Percentiles rank a stretch among this genome's conserved stretches.
Conservation (phyloP, 805 yeast genomes). For the Metschnikowia anglica region DNA sequence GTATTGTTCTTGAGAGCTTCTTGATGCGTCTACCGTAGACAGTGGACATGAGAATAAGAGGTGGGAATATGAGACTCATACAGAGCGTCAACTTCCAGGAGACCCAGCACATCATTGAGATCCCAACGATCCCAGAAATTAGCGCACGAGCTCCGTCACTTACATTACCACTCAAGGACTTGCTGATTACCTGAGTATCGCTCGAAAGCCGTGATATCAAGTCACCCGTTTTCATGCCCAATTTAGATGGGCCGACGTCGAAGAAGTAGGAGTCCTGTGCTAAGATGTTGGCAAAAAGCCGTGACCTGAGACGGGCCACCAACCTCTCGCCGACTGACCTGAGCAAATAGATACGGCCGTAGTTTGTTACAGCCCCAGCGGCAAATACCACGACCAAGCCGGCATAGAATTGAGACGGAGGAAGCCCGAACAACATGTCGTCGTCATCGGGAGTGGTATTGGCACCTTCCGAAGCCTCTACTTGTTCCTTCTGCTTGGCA, state of each 20-base stretch:
- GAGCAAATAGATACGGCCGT: constrained; percentile 73
- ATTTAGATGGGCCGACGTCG: constrained; percentile 62
- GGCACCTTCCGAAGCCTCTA: constrained; percentile 18
- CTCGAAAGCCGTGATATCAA: constrained; percentile 82
- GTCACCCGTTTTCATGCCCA: constrained; percentile 76
- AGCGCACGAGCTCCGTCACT: constrained; percentile 89
- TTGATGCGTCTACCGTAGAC: constrained; percentile 82
- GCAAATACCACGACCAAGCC: constrained; percentile 62
- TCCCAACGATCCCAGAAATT: constrained; percentile 80
- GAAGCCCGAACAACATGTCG: constrained; percentile 49
- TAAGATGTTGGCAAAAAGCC: constrained; percentile 72
- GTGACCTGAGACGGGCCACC: constrained; percentile 78
- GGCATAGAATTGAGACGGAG: constrained; percentile 61
- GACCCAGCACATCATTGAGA: constrained; percentile 88
- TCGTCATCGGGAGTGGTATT: constrained; percentile 9
- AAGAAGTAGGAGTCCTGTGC: constrained; percentile 87
- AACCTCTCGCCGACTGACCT: constrained; percentile 82
- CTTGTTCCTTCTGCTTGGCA: constrained; percentile 36
- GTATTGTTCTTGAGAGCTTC: constrained; percentile 69
- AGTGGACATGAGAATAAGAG: constrained; percentile 73
- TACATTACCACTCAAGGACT: constrained; percentile 82
- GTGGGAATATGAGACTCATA: constrained; percentile 80
- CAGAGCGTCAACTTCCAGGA: constrained; percentile 79
- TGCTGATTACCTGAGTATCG: constrained; percentile 85
- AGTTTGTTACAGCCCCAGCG: constrained; percentile 75